Percentiles rank a stretch among this genome's conserved stretches.
These are phyloP conservation scores for Phytophthora kernoviae DNA, from an alignment of 352 stramenopile genomes.

Conservation along the genomic window DNA sequence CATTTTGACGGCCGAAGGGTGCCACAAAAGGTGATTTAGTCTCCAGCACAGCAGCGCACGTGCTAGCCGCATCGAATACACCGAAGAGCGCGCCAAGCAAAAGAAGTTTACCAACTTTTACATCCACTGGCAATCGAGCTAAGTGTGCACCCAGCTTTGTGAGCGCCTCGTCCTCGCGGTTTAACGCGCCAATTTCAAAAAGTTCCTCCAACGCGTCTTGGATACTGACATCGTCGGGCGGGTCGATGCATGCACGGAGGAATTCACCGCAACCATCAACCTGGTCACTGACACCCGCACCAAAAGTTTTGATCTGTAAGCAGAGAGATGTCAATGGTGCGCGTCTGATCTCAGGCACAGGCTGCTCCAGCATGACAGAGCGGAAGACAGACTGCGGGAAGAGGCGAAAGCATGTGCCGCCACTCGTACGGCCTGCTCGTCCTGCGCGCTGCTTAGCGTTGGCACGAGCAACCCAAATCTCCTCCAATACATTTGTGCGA, in stretches of 20 bases:
- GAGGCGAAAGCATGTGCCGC: slow-evolving; percentile 90
- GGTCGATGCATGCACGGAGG: slow-evolving; percentile 91
- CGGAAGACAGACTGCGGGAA: slow-evolving; percentile 84
- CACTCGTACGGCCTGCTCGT: slow-evolving; percentile 92
- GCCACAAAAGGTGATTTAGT: slow-evolving; percentile 86
- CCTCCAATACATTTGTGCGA: slow-evolving; percentile 89
- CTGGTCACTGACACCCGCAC: slow-evolving; percentile 52
- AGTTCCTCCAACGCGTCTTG: slow-evolving; percentile 92
- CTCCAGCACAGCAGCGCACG: slow-evolving; percentile 75
- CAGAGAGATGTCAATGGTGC: slow-evolving; percentile 95
- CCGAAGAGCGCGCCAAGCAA: slow-evolving; percentile 95
- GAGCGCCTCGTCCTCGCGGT: slow-evolving; percentile 65
- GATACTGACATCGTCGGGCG: slow-evolving; percentile 88
- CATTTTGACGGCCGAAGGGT: slow-evolving; percentile 67
- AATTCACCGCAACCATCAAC: slow-evolving; percentile 71
- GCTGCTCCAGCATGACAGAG: slow-evolving; percentile 75
- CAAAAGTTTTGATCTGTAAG: slow-evolving; percentile 94
- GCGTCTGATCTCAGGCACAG: slow-evolving; percentile 95
- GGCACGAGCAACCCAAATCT: slow-evolving; percentile 91
- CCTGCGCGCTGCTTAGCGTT: slow-evolving; percentile 90
- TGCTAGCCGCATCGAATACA: slow-evolving; percentile 77
- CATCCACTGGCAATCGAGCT: slow-evolving; percentile 95
- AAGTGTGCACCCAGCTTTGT: slow-evolving; percentile 95
- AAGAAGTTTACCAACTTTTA: slow-evolving; percentile 97
- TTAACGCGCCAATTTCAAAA: slow-evolving; percentile 88